These are phyloP conservation scores for Penicillium arizonense DNA, from an alignment of 495 filamentous ascomycete species.

Conservation along the genomic window DNA sequence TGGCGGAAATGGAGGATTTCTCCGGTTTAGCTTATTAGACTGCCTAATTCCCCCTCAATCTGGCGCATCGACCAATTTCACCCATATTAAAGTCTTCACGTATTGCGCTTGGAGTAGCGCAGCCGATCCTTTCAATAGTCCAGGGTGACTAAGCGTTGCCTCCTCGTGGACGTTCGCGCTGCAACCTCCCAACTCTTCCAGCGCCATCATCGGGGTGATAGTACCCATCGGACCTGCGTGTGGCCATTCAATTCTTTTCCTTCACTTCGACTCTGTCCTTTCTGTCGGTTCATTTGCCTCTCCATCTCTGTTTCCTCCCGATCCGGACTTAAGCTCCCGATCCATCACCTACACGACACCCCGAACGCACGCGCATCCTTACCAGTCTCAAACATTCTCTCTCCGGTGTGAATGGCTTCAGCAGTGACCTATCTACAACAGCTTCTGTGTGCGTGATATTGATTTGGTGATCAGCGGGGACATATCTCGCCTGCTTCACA, in stretches of 20 bases:
- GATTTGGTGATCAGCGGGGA: slow-evolving; percentile 1
- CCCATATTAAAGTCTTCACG: not conserved
- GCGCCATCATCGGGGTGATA: slow-evolving; percentile 4
- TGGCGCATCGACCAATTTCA: not conserved
- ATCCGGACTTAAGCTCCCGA: slow-evolving; percentile 2
- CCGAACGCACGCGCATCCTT: slow-evolving; percentile 18
- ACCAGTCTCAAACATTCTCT: slow-evolving; percentile 1
- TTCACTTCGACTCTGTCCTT: not conserved
- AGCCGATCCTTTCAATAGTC: slow-evolving; percentile 2
- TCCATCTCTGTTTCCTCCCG: not conserved
- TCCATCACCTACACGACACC: slow-evolving; percentile 4
- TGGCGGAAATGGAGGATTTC: slow-evolving; percentile 2
- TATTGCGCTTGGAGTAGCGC: not conserved
- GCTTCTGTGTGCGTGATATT: slow-evolving; percentile 12
- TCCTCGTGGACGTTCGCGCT: not conserved
- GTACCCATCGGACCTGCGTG: slow-evolving; percentile 6
- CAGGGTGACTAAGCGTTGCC: slow-evolving; percentile 6
- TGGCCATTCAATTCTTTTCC: slow-evolving; percentile 2
- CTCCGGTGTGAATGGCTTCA: slow-evolving; percentile 21
- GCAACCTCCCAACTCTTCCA: not conserved
- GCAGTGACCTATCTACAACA: not conserved
- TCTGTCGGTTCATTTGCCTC: not conserved
- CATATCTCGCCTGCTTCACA: slow-evolving; percentile 5
- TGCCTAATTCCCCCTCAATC: not conserved
- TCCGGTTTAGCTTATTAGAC: not conserved